Conservation (phyloP, 495 filamentous ascomycete species). For the Xylaria intraflava region DNA sequence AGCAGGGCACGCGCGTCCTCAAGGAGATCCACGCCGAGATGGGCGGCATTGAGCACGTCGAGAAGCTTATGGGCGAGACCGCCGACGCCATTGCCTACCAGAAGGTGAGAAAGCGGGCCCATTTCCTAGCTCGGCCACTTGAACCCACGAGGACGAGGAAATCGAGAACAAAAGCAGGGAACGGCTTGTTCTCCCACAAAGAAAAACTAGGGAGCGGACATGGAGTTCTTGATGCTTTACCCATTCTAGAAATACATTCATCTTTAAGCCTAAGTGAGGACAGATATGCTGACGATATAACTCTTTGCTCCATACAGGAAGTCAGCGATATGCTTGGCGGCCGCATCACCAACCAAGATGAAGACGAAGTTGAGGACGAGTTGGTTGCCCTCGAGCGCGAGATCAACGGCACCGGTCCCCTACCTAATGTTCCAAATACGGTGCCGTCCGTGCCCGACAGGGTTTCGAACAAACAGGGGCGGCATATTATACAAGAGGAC, state of each 20-base stretch:
- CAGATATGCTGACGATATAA: background rate
- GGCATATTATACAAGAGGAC: constrained; percentile 25
- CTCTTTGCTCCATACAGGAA: constrained; percentile 48
- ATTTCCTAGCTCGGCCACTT: background rate
- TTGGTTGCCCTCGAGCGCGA: constrained; percentile 72
- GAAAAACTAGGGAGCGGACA: background rate
- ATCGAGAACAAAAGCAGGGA: no score
- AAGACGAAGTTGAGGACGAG: constrained; percentile 97
- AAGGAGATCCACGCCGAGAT: constrained; percentile 91
- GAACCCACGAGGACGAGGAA: no score
- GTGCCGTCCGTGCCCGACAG: constrained; percentile 23
- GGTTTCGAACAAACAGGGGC: background rate
- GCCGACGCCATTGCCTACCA: constrained; percentile 86
- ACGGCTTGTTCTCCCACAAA: no score
- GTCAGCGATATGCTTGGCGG: constrained; percentile 85
- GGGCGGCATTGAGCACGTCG: constrained; percentile 87
- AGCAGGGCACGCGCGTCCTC: constrained; percentile 85
- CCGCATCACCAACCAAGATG: constrained; percentile 81
- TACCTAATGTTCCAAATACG: constrained; percentile 57
- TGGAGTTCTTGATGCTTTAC: no score
- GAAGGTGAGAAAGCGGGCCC: constrained; percentile 55
- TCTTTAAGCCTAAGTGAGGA: background rate
- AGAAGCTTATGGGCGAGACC: constrained; percentile 87
- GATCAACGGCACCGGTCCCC: constrained; percentile 36
- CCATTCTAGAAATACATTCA: no score